A percentile compares a stretch with the other conserved stretches of the same genome.
These are phyloP conservation scores for Wickerhamiella bombiphila DNA, from an alignment of 805 yeast genomes.

Conservation along the genomic window DNA sequence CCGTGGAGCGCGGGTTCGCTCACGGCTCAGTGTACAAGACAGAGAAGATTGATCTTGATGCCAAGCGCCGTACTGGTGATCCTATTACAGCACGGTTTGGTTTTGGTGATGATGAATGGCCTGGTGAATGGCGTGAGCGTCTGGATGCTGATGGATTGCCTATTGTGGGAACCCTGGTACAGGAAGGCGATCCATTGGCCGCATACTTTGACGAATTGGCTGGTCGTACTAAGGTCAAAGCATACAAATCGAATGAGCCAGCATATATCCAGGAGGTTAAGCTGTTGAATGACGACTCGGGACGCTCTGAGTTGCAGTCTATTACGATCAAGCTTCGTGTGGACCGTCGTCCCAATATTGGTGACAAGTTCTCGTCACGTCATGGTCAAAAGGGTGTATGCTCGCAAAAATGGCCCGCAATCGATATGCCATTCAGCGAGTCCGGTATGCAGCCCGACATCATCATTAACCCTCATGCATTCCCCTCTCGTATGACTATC, in stretches of 20 bases:
- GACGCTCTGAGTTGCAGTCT: constrained; percentile 61
- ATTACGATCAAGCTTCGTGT: constrained; percentile 80
- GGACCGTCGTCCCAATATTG: constrained; percentile 85
- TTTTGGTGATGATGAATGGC: constrained; percentile 87
- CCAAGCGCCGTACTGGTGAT: constrained; percentile 75
- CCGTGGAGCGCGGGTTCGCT: constrained; percentile 95
- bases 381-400: constrained; percentile 99
- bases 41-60: constrained; percentile 73
- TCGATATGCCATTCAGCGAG: constrained; percentile 95
- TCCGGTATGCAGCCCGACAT: constrained; percentile 95
- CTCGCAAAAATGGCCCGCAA: constrained; percentile 93
- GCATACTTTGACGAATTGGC: constrained; percentile 83
- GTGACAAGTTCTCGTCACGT: constrained; percentile 94
- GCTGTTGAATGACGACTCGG: constrained; percentile 68
- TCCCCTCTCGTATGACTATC: constrained; percentile 99
- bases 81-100: constrained; percentile 92
- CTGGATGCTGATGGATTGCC: constrained; percentile 91
- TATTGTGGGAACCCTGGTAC: constrained; percentile 67
- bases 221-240: constrained; percentile 82
- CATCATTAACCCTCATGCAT: constrained; percentile 96
- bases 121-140: constrained; percentile 75
- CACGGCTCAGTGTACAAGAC: constrained; percentile 94
- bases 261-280: constrained; percentile 94
- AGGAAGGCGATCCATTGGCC: constrained; percentile 91
- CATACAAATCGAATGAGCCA: constrained; percentile 87